Conservation (phyloP, 176 grass and related monocot species). For the Thinopyrum elongatum region DNA sequence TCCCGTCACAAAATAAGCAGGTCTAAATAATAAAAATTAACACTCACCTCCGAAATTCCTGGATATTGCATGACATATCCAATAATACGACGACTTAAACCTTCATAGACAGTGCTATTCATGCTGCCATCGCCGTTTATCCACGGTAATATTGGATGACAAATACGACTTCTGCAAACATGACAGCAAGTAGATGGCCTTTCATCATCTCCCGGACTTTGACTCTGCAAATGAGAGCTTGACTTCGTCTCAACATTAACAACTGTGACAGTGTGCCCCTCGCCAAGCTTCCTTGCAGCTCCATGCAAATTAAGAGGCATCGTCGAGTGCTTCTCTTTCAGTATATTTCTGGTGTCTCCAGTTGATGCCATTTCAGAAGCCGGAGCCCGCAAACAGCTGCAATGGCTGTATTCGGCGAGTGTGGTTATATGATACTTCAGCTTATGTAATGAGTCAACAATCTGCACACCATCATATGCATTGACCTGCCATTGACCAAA, state of each 20-base stretch:
- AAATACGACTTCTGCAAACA: constrained; percentile 31
- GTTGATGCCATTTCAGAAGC: constrained; percentile 21
- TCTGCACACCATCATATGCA: constrained; percentile 64
- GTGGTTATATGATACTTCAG: constrained; percentile 77
- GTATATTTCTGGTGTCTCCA: constrained; percentile 36
- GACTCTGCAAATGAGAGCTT: neutral
- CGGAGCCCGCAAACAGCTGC: constrained; percentile 23
- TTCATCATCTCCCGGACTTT: constrained; percentile 17
- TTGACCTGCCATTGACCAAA: constrained; percentile 67
- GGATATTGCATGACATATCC: constrained; percentile 89
- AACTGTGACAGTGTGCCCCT: constrained; percentile 75
- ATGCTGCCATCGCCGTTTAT: constrained; percentile 90
- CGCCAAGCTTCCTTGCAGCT: constrained; percentile 53
- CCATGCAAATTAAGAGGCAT: constrained; percentile 23
- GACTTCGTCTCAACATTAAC: constrained; percentile 42
- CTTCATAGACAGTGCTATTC: constrained; percentile 67
- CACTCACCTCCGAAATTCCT: constrained; percentile 64
- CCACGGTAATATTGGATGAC: constrained; percentile 80
- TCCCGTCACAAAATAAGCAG: neutral
- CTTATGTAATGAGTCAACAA: constrained; percentile 71
- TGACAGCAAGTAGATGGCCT: constrained; percentile 6
- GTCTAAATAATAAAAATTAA: neutral
- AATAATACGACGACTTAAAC: constrained; percentile 70
- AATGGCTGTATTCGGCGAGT: constrained; percentile 15
- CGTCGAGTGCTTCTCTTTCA: constrained; percentile 25